These are phyloP conservation scores for Vitis amurensis DNA, from an alignment of 164 flowering plant species.

Conservation along the genomic window DNA sequence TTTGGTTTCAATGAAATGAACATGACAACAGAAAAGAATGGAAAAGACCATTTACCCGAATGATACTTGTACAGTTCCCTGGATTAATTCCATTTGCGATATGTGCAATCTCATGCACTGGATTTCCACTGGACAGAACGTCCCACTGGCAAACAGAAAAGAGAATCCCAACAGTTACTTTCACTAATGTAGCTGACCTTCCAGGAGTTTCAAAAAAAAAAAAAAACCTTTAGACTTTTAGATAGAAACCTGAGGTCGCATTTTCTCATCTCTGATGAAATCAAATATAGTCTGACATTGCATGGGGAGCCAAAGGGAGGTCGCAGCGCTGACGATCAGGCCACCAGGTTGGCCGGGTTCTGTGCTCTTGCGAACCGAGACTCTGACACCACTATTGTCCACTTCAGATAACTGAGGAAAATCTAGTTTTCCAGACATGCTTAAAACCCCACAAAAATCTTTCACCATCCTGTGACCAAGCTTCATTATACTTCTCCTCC, in stretches of 20 bases:
- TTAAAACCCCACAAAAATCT: constrained; percentile 28
- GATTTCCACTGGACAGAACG: constrained; percentile 30
- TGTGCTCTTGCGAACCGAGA: constrained; percentile 19
- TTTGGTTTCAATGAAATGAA: too few relatives aligned
- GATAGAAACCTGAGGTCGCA: constrained; percentile 28
- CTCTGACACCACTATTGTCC: constrained; percentile 28
- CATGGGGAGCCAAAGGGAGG: constrained; percentile 42
- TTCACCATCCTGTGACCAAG: constrained; percentile 52
- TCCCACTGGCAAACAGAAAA: constrained; percentile 34
- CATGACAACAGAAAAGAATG: not conserved
- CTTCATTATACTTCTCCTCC: constrained; percentile 35
- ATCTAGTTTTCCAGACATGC: constrained; percentile 25
- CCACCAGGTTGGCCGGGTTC: constrained; percentile 31
- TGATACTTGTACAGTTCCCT: constrained; percentile 24
- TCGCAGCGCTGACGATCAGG: constrained; percentile 28
- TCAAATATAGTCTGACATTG: constrained; percentile 21
- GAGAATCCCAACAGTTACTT: too few relatives aligned
- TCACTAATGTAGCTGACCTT: too few relatives aligned
- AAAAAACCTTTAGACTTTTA: too few relatives aligned
- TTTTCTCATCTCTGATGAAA: constrained; percentile 32
- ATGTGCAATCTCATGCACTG: constrained; percentile 29
- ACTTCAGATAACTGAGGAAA: constrained; percentile 20
- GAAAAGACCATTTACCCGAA: constrained; percentile 15
- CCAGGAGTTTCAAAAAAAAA: too few relatives aligned
- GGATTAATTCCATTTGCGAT: constrained; percentile 28